These are phyloP conservation scores for Kwoniella sp. DNA, from an alignment of 768 basidiomycete genomes.

Conservation along the genomic window DNA sequence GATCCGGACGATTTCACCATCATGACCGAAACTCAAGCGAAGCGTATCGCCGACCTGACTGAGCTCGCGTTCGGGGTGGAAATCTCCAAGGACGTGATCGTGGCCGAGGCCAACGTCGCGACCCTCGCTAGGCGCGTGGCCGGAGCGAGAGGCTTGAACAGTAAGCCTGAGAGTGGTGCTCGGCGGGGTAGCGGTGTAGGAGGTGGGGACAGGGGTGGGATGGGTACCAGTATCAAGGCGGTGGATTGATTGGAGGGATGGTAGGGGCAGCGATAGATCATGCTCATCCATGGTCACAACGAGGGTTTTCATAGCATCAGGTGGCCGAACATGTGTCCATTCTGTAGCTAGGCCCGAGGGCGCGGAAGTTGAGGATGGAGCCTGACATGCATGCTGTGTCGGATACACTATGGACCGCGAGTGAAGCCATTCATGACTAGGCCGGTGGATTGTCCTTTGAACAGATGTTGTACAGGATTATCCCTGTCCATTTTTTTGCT, in stretches of 20 bases:
- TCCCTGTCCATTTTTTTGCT: too few species aligned
- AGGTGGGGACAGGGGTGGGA: background rate
- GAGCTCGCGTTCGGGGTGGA: conserved; percentile 82
- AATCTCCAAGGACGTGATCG: conserved; percentile 79
- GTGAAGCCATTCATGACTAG: too few species aligned
- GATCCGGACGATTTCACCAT: conserved; percentile 92
- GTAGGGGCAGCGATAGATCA: background rate
- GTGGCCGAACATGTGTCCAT: too few species aligned
- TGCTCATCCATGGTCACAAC: too few species aligned
- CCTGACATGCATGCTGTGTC: too few species aligned
- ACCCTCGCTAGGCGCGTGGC: conserved; percentile 77
- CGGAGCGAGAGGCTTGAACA: conserved; percentile 46
- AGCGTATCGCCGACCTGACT: conserved; percentile 74
- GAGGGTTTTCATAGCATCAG: too few species aligned
- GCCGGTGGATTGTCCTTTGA: too few species aligned
- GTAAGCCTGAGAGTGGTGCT: background rate
- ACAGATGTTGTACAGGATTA: too few species aligned
- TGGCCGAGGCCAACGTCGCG: conserved; percentile 90
- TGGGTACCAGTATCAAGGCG: background rate
- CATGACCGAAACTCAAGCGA: conserved; percentile 86
- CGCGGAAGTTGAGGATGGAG: too few species aligned
- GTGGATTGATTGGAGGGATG: background rate
- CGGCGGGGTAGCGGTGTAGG: background rate
- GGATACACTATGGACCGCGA: too few species aligned
- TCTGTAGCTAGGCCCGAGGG: too few species aligned